A percentile compares a stretch with the other conserved stretches of the same genome.
phyloP scores from a whole-genome alignment of 2,329 filamentous ascomycete species.

The Ophiostoma sp. region DNA sequence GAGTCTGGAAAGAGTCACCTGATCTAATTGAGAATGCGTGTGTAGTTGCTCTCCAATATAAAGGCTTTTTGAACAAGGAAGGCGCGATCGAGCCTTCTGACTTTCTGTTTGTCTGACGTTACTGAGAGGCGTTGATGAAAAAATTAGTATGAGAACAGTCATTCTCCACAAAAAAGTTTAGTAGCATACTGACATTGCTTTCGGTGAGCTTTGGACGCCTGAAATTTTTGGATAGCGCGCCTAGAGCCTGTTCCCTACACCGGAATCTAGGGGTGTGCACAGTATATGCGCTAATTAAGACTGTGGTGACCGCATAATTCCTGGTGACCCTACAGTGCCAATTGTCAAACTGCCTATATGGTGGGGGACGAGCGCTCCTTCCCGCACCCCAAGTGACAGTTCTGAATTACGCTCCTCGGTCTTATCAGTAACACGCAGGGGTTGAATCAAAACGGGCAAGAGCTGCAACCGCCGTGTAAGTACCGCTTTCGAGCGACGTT shows the following conservation, averaged over 20 bases:
- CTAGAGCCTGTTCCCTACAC: neutral
- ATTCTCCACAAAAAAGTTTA: slow-evolving; percentile 11
- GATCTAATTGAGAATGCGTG: neutral
- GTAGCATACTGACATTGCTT: neutral
- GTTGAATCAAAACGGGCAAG: neutral
- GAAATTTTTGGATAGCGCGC: neutral
- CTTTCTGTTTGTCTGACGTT: neutral
- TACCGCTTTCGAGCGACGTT: neutral
- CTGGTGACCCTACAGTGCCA: neutral
- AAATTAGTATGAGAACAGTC: slow-evolving; percentile 12
- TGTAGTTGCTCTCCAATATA: neutral
- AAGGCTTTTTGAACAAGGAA: neutral
- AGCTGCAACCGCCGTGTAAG: neutral
- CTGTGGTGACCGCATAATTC: neutral
- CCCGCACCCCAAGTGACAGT: neutral
- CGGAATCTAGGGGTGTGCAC: neutral
- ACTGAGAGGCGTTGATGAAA: slow-evolving; percentile 4
- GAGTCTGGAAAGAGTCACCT: neutral
- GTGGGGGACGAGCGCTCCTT: slow-evolving; percentile 25
- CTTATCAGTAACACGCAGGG: slow-evolving; percentile 1
- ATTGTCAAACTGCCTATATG: neutral
- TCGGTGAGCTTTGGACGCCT: neutral
- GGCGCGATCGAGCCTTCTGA: neutral
- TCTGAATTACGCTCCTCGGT: neutral
- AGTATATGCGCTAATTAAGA: neutral